Evolutionary conservation across 805 yeast species (phyloP), one percentile per base, ranked within the genome.

Genomic region (Candida anglica): DNA sequence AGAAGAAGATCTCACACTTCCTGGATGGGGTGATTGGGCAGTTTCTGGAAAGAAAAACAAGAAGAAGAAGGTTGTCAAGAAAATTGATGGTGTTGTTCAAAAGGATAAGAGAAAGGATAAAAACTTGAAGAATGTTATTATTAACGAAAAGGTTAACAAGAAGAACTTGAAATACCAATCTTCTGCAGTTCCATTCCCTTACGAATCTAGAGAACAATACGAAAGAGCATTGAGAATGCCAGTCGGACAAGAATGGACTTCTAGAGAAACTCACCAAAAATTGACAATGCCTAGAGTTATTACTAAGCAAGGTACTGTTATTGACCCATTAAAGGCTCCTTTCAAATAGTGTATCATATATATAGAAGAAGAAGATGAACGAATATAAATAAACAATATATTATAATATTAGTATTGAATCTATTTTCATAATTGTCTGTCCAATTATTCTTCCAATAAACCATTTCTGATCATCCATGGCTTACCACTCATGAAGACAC

Each of bases 21-120:
- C 97, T 3, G 98, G 98, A 1, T 93, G 98, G 97, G 98, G 98
- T 30, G 85, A 83, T 28, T 93, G 98, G 98, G 84, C 91, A 8
- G 96, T 96, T 24, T 77, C 74, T 7, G 58, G 48, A 15, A 21
- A 17, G 16, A 48, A 52, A 27, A 60, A 50, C 38, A 53, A 45
- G 13, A 65, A 66, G 54, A 71, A 73, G 52, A 82, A 79, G 54
- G 69, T 83, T 36, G 69, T 81, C 22, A 77, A 83, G 47, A 85
- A 77, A 44, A 66, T 86, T 18, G 77, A 81, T 49, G 98, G 98
- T 30, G 79, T 88, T 32, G 81, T 76, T 24, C 71, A 73, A 21
- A 70, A 73, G 40, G 79, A 83, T 46, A 77, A 80, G 53, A 79
- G 98, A 58, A 73, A 70, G 55, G 98, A 93, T 58, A 81, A 79